Evolutionary conservation across 148 eudicot species (phyloP).

Genomic region (Simmondsia chinensis): DNA sequence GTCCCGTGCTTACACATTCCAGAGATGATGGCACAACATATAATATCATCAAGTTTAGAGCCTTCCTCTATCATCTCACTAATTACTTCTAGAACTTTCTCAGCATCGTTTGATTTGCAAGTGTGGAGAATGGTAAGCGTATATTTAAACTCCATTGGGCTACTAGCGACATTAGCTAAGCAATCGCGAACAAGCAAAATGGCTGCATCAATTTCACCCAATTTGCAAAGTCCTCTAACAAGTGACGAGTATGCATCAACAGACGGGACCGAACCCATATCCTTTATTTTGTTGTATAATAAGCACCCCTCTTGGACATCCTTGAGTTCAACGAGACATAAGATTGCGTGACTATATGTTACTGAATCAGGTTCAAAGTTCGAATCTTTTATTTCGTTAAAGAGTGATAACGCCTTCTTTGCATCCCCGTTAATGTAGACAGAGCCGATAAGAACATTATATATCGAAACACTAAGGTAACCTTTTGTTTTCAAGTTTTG

Average conservation of each 20-base stretch:
- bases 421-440: constrained; percentile 40
- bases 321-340: constrained; percentile 49
- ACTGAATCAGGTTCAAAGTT: constrained; percentile 51
- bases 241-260: constrained; percentile 57
- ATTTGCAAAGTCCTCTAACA: constrained; percentile 65
- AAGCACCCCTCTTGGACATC: constrained; percentile 57
- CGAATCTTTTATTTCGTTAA: constrained; percentile 43
- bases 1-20: constrained; percentile 93
- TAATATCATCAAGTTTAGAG: constrained; percentile 39
- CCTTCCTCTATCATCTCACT: constrained; percentile 70
- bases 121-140: constrained; percentile 49
- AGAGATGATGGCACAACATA: constrained; percentile 62
- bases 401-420: constrained; percentile 49
- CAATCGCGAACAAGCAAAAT: constrained; percentile 69
- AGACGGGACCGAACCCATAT: constrained; percentile 54
- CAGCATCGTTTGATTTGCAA: constrained; percentile 66
- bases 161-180: constrained; percentile 56
- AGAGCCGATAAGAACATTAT: constrained; percentile 61
- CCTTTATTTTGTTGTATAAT: constrained; percentile 59
- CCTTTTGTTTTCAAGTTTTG: constrained; percentile 46
- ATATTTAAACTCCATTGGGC: constrained; percentile 78
- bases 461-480: constrained; percentile 44
- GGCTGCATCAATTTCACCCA: constrained; percentile 69
- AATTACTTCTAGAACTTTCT: constrained; percentile 54
- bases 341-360: constrained; percentile 52